Evolutionary conservation across 1,139 yeast species (phyloP).

Genomic region (Lodderomyces parapsilosis): DNA sequence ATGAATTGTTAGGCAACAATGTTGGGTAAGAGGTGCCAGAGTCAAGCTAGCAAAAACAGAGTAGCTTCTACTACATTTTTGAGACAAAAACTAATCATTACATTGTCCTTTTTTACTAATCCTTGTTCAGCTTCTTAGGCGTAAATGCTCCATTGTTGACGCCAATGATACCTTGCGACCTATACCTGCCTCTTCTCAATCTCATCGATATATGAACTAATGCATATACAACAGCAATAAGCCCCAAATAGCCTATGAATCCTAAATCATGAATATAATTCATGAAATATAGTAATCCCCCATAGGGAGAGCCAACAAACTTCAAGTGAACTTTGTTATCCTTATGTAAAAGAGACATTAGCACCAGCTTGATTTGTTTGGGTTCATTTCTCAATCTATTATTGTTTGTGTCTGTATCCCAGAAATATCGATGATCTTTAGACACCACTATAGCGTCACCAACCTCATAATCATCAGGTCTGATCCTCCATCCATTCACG

Average conservation of each 20-base stretch:
- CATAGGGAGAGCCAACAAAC: constrained; percentile 47
- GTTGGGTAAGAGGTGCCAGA: too few relatives aligned
- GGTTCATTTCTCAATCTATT: constrained; percentile 31
- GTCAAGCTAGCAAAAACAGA: too few relatives aligned
- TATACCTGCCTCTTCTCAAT: constrained; percentile 9
- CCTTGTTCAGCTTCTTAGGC: constrained; percentile 19
- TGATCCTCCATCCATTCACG: constrained; percentile 41
- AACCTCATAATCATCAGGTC: constrained; percentile 29
- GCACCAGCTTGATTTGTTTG: constrained; percentile 23
- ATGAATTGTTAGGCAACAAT: too few relatives aligned
- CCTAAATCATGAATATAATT: constrained; percentile 48
- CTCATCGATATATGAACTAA: constrained; percentile 8
- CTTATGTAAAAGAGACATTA: constrained; percentile 34
- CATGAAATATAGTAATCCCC: constrained; percentile 35
- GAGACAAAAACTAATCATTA: neutral
- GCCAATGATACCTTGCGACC: constrained; percentile 22
- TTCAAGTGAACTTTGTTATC: constrained; percentile 21
- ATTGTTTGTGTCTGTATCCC: constrained; percentile 35
- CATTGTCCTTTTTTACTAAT: constrained; percentile 9
- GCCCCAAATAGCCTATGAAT: constrained; percentile 38
- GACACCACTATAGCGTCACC: constrained; percentile 45
- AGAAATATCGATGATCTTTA: constrained; percentile 31
- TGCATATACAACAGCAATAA: constrained; percentile 17
- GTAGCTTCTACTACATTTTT: neutral
- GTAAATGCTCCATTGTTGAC: constrained; percentile 12